phyloP scores from a whole-genome alignment of 495 filamentous ascomycete genomes.

The Hypoxylon lenormandii region DNA sequence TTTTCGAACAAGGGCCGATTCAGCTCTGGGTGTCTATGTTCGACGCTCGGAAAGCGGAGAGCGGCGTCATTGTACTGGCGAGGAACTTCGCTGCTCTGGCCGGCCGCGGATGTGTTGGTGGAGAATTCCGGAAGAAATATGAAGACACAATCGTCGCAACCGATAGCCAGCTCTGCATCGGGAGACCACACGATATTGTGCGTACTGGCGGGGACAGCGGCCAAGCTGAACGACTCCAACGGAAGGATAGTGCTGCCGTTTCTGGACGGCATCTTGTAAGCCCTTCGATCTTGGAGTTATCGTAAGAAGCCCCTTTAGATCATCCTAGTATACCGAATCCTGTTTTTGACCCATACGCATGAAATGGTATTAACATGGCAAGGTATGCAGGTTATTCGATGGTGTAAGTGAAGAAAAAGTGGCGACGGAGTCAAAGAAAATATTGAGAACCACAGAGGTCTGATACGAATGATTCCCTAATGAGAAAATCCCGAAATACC shows the following conservation, averaged over 20 bases:
- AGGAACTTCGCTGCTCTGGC: constrained; percentile 4
- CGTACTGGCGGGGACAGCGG: constrained; percentile 56
- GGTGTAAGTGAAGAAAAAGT: too few species aligned
- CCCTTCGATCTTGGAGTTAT: constrained; percentile 1
- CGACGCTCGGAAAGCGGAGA: constrained; percentile 48
- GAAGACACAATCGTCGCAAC: constrained; percentile 62
- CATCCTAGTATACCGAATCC: neutral
- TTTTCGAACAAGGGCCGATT: constrained; percentile 45
- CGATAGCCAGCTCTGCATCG: constrained; percentile 62
- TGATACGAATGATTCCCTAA: too few species aligned
- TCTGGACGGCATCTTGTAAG: constrained; percentile 24
- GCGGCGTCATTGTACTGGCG: constrained; percentile 46
- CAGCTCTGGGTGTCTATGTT: constrained; percentile 40
- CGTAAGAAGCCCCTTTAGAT: neutral
- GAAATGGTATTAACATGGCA: constrained; percentile 9
- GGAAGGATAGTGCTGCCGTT: constrained; percentile 50
- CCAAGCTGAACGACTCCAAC: constrained; percentile 58
- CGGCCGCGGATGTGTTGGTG: constrained; percentile 18
- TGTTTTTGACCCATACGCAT: neutral
- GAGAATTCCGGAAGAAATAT: constrained; percentile 61
- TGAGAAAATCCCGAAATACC: too few species aligned
- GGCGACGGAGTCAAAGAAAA: too few species aligned
- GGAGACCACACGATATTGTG: constrained; percentile 63
- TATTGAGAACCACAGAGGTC: too few species aligned
- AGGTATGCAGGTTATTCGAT: neutral